A percentile compares a stretch with the other conserved stretches of the same genome.
Conservation (phyloP, 2,329 filamentous ascomycete species). For the Trichophyton rubrum region DNA sequence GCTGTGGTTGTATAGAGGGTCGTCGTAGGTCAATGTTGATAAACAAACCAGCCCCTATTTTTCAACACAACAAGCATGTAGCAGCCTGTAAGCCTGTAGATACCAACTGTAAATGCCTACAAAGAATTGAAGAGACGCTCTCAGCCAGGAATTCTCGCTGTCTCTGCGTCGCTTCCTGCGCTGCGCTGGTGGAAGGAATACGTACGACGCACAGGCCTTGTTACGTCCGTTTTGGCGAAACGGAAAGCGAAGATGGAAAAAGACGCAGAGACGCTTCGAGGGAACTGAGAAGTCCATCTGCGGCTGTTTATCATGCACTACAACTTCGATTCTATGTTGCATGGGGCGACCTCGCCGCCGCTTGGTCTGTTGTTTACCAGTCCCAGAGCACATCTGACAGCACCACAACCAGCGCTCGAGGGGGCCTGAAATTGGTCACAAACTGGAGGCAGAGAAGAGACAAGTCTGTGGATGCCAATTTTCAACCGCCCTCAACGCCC, state of each 20-base stretch:
- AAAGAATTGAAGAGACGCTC: background rate
- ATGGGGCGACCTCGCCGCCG: background rate
- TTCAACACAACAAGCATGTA: background rate
- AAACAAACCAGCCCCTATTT: background rate
- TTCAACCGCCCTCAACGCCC: background rate
- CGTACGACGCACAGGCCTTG: background rate
- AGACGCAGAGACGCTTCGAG: no score
- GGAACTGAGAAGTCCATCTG: background rate
- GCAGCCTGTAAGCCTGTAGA: background rate
- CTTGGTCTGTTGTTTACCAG: background rate
- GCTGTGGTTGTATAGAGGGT: background rate
- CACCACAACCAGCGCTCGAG: background rate
- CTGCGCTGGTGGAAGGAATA: constrained; percentile 1
- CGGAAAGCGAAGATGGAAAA: background rate
- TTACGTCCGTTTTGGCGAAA: background rate
- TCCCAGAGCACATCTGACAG: background rate
- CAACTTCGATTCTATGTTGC: background rate
- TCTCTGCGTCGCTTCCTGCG: background rate
- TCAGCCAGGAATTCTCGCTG: background rate
- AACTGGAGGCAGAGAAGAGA: background rate
- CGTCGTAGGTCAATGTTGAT: background rate
- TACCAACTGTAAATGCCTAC: background rate
- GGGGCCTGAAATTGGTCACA: background rate
- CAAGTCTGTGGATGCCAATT: background rate
- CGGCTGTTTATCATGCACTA: background rate